Percentiles rank a stretch among this genome's conserved stretches.
Conservation (phyloP, 148 eudicot genomes). For the Rhododendron williamsianum region DNA sequence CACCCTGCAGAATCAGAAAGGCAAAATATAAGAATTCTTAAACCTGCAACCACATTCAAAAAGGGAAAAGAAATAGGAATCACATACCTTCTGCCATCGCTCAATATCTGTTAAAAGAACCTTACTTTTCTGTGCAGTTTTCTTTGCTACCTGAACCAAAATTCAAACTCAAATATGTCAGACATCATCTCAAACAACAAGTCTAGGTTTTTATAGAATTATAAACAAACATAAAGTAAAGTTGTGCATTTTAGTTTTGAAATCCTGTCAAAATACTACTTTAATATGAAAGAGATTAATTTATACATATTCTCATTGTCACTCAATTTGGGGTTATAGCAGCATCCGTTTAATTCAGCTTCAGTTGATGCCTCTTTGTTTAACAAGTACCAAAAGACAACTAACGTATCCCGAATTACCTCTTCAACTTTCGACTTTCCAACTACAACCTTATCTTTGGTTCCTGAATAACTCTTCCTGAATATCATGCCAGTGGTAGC, state of each 20-base stretch:
- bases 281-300: background rate
- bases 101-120: slow-evolving; percentile 78
- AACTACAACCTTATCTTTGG: slow-evolving; percentile 81
- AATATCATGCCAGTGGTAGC: slow-evolving; percentile 77
- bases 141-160: slow-evolving; percentile 74
- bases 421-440: slow-evolving; percentile 95
- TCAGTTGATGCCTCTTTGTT: slow-evolving; percentile 50
- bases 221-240: background rate
- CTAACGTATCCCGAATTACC: slow-evolving; percentile 34
- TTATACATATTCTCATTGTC: background rate
- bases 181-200: background rate
- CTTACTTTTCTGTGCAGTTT: slow-evolving; percentile 88
- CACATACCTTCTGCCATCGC: slow-evolving; percentile 87
- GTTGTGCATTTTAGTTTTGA: background rate
- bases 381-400: background rate
- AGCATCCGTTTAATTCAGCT: background rate
- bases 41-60: background rate
- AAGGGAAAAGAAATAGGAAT: background rate
- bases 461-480: slow-evolving; percentile 80
- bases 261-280: background rate
- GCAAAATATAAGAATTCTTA: slow-evolving; percentile 18
- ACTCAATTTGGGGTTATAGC: background rate
- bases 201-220: background rate
- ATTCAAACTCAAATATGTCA: slow-evolving; percentile 23
- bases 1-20: slow-evolving; percentile 59